Evolutionary conservation across 2,329 filamentous ascomycete genomes (phyloP), one percentile per base, ranked within the genome.

Genomic region (Microsporum audouinii): DNA sequence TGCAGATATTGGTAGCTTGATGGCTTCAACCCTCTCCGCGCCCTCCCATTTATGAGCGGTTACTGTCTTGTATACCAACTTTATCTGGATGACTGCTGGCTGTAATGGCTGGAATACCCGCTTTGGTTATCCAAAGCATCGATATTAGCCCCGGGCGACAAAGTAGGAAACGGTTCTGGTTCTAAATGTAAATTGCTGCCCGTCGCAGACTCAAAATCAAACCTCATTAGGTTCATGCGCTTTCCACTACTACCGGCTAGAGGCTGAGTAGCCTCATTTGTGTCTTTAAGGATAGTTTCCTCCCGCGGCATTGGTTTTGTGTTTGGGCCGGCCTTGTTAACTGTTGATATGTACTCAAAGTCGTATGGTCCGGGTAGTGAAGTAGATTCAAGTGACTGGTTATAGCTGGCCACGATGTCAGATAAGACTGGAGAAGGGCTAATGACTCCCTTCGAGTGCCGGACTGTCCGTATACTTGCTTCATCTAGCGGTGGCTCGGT

Each of bases 121-220:
- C 60, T 64, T 23, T 29, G 45, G 14, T n/a, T 33, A 39, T 41
- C 49, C 6, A 17, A 33, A 10, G 23, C 29, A 8, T 17, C 34
- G 2, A 31, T 41, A 23, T 34, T 31, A 3, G 31, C 27, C 14
- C 51, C 56, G 12, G 34, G 27, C 8, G 31, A 55, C 43, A 59
- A 59, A 6, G 58, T 23, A 12, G 61, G 47, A 53, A 63, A 65
- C 38, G 62, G 57, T 5, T 63, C 64, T 1, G 57, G 59, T 14
- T 62, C 60, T 12, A 58, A 64, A n/a, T 34, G 60, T 10, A n/a
- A 31, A 36, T 23, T 45, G 17, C 29, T 33, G 10, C 41, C 27
- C 10, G 43, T 47, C 5, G 47, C 43, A 1, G 60, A 64, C n/a
- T 64, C 59, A 14, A 64, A 62, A 31, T 65, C 63, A 56, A 63